phyloP scores from a whole-genome alignment of 2,329 filamentous ascomycete genomes.

The Aureobasidium sp. region DNA sequence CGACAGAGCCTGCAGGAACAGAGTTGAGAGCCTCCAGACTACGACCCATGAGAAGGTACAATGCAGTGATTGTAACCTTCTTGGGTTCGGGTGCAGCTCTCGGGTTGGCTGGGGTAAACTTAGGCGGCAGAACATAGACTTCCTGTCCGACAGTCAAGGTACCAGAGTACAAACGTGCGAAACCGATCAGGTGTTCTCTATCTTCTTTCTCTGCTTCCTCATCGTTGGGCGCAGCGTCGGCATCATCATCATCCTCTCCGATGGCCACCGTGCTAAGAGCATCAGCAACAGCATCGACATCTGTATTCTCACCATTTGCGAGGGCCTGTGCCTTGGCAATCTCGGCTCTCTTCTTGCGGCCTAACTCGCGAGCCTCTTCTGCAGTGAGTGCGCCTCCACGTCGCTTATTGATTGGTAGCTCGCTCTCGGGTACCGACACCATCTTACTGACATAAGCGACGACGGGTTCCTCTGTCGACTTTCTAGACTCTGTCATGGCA shows the following conservation, averaged over 20 bases:
- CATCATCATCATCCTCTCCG: slow-evolving; percentile 38
- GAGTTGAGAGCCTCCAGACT: slow-evolving; percentile 73
- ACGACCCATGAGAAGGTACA: slow-evolving; percentile 95
- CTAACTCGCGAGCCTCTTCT: slow-evolving; percentile 84
- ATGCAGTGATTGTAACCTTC: slow-evolving; percentile 74
- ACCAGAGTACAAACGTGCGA: slow-evolving; percentile 88
- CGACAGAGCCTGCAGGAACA: slow-evolving; percentile 89
- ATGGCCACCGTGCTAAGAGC: slow-evolving; percentile 57
- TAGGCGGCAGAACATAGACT: slow-evolving; percentile 85
- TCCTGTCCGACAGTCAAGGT: slow-evolving; percentile 82
- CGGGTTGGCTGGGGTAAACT: slow-evolving; percentile 78
- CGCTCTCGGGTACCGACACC: slow-evolving; percentile 89
- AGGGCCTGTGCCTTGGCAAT: slow-evolving; percentile 71
- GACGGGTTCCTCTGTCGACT: slow-evolving; percentile 62
- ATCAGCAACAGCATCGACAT: slow-evolving; percentile 51
- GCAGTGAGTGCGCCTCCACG: slow-evolving; percentile 66
- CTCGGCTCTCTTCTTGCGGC: slow-evolving; percentile 80
- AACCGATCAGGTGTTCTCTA: slow-evolving; percentile 85
- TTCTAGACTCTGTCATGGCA: slow-evolving; percentile 79
- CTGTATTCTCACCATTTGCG: slow-evolving; percentile 38
- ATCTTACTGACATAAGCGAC: slow-evolving; percentile 98
- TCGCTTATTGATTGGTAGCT: slow-evolving; percentile 79
- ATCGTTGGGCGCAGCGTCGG: slow-evolving; percentile 19
- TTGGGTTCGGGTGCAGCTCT: slow-evolving; percentile 65
- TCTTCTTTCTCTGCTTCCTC: slow-evolving; percentile 54